Evolutionary conservation across 2,329 filamentous ascomycete genomes (phyloP).

Genomic region (Colletotrichum ledebouriae): DNA sequence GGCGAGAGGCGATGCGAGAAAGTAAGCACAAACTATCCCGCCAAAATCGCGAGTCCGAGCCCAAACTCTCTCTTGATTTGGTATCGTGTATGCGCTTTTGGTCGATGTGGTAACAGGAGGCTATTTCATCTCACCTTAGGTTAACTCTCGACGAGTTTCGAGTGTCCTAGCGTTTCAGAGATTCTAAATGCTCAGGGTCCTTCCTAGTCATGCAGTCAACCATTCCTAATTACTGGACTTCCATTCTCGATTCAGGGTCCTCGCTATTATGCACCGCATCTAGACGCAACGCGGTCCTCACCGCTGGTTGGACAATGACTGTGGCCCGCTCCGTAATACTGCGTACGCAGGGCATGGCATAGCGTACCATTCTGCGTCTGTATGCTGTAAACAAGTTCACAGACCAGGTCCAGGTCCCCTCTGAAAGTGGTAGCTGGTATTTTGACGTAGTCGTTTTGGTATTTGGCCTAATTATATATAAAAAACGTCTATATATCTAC

Average conservation of each 20-base stretch:
- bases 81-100: background rate
- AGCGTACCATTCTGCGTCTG: constrained; percentile 8
- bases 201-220: constrained; percentile 38
- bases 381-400: constrained; percentile 17
- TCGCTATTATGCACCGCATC: constrained; percentile 22
- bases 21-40: constrained; percentile 19
- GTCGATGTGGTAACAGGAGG: constrained; percentile 11
- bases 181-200: constrained; percentile 38
- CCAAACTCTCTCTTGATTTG: constrained; percentile 6
- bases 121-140: constrained; percentile 2
- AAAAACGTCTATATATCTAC: too few species aligned
- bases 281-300: constrained; percentile 14
- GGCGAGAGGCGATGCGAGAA: constrained; percentile 7
- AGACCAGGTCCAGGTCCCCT: constrained; percentile 23
- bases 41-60: constrained; percentile 12
- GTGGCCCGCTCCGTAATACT: background rate
- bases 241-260: constrained; percentile 36
- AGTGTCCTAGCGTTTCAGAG: constrained; percentile 35
- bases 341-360: constrained; percentile 23
- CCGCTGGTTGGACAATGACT: constrained; percentile 33
- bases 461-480: too few species aligned
- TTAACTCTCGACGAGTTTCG: constrained; percentile 33
- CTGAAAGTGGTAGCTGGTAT: too few species aligned
- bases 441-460: too few species aligned
- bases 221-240: constrained; percentile 4